Percentiles rank a stretch among this genome's conserved stretches.
Evolutionary conservation across 345 rosid genomes (phyloP).

Genomic region (Euphorbia tirucalli): DNA sequence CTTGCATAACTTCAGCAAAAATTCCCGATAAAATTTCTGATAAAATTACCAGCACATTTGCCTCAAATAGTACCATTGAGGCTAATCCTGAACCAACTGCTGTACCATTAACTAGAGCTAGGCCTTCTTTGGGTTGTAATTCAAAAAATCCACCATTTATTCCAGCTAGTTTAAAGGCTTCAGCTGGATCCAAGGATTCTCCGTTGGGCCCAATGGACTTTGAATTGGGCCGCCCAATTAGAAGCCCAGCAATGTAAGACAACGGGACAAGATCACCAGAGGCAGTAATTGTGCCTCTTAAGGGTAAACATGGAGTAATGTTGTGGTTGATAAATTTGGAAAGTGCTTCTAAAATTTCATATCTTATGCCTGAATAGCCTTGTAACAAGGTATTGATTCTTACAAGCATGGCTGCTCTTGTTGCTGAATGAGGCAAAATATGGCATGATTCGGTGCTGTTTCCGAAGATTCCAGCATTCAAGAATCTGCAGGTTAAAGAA

Average conservation of each 20-base stretch:
- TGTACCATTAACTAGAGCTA: constrained; percentile 32
- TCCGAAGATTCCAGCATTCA: constrained; percentile 33
- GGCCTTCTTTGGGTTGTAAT: constrained; percentile 31
- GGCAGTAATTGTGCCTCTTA: constrained; percentile 25
- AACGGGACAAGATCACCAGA: constrained; percentile 28
- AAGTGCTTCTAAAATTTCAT: constrained; percentile 27
- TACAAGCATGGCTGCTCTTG: constrained; percentile 31
- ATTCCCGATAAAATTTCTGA: constrained; percentile 32
- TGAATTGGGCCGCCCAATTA: constrained; percentile 28
- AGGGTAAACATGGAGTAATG: constrained; percentile 24
- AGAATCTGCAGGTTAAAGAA: constrained; percentile 14
- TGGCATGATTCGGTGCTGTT: constrained; percentile 21
- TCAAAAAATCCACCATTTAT: constrained; percentile 27
- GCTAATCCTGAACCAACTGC: constrained; percentile 35
- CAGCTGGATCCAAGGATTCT: constrained; percentile 8
- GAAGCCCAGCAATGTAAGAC: constrained; percentile 26
- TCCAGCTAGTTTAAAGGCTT: constrained; percentile 24
- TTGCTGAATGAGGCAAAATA: constrained; percentile 18
- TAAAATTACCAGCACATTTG: constrained; percentile 24
- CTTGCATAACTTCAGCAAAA: constrained; percentile 35
- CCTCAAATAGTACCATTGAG: constrained; percentile 30
- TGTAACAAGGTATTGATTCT: constrained; percentile 29
- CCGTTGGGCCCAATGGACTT: constrained; percentile 18
- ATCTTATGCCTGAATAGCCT: constrained; percentile 30
- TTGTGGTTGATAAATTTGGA: constrained; percentile 25